Evolutionary conservation across 148 eudicot species (phyloP).

Genomic region (Rhododendron williamsianum): DNA sequence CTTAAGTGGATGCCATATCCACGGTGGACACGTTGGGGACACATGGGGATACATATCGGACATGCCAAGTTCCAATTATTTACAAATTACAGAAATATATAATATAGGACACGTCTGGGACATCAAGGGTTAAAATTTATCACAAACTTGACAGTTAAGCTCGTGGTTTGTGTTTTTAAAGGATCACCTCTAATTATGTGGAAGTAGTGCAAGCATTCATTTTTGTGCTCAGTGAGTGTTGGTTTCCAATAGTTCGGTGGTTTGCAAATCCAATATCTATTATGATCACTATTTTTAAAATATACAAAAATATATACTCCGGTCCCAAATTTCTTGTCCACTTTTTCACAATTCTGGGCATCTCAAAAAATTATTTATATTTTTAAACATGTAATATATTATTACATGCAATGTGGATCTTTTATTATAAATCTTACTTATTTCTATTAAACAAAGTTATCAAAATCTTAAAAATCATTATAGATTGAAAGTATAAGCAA

Average conservation of each 20-base stretch:
- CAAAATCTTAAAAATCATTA: too few species aligned
- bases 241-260: not conserved
- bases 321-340: too few species aligned
- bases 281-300: not conserved
- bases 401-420: too few species aligned
- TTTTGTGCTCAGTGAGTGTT: not conserved
- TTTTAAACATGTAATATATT: too few species aligned
- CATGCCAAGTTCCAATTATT: not conserved
- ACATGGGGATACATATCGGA: not conserved
- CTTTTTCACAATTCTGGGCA: too few species aligned
- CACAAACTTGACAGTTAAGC: not conserved
- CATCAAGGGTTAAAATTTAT: not conserved
- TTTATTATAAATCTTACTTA: too few species aligned
- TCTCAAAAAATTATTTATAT: too few species aligned
- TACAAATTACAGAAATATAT: not conserved
- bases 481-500: too few species aligned
- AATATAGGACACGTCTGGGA: not conserved
- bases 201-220: not conserved
- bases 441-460: too few species aligned
- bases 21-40: too few species aligned
- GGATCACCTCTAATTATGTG: not conserved
- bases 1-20: too few species aligned
- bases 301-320: too few species aligned
- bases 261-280: not conserved
- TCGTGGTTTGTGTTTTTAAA: not conserved